These are phyloP conservation scores for Saturnispora bothae DNA, from an alignment of 805 yeast genomes.

Conservation along the genomic window DNA sequence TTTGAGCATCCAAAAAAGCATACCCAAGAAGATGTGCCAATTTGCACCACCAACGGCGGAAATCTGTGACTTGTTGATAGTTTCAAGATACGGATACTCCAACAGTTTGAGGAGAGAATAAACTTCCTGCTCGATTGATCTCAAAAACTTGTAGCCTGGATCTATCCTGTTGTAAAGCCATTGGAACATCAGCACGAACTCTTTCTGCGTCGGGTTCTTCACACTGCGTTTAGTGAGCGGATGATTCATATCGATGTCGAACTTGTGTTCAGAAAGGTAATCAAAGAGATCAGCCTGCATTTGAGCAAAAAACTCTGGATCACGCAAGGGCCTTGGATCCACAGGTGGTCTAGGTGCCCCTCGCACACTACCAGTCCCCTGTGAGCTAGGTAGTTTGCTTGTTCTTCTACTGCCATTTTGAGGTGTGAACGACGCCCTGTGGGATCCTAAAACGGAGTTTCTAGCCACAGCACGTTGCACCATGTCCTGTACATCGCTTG, in stretches of 20 bases:
- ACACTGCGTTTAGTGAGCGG: conserved; percentile 56
- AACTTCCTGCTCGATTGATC: conserved; percentile 66
- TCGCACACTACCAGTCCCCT: background rate
- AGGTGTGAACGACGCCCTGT: background rate
- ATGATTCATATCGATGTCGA: conserved; percentile 67
- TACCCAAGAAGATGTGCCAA: conserved; percentile 77
- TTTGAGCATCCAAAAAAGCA: conserved; percentile 73
- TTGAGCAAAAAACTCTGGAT: conserved; percentile 51
- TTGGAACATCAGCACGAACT: conserved; percentile 66
- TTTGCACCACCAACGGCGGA: conserved; percentile 85
- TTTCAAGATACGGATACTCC: conserved; percentile 71
- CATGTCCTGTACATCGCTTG: conserved; percentile 17
- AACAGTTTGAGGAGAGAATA: conserved; percentile 52
- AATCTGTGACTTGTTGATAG: conserved; percentile 74
- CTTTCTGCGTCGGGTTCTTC: conserved; percentile 77
- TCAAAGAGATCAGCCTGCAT: conserved; percentile 61
- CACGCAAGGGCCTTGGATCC: conserved; percentile 76
- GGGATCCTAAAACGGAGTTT: conserved; percentile 9
- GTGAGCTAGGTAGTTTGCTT: conserved; percentile 8
- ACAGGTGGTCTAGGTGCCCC: conserved; percentile 13
- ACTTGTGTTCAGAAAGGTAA: conserved; percentile 51
- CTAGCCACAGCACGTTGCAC: conserved; percentile 22
- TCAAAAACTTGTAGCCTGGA: conserved; percentile 63
- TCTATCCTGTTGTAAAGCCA: conserved; percentile 71
- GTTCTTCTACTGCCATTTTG: conserved; percentile 13